Evolutionary conservation across 2,329 filamentous ascomycete species (phyloP).

Genomic region (Neurospora sp.): DNA sequence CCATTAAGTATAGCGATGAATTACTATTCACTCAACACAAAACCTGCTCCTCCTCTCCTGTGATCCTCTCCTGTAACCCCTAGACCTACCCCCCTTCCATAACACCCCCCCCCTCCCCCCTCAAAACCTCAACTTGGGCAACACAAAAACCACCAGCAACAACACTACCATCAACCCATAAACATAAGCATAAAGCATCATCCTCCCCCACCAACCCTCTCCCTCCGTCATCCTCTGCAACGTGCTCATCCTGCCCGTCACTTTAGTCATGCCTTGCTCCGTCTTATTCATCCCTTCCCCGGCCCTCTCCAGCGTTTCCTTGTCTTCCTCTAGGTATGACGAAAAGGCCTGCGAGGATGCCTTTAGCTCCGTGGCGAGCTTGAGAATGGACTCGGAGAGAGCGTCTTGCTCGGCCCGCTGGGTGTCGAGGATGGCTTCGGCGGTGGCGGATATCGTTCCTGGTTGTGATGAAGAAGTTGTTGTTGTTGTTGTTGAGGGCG

Average conservation of each 20-base stretch:
- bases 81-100: background rate
- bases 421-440: conserved; percentile 65
- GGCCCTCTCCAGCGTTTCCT: conserved; percentile 61
- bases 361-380: conserved; percentile 71
- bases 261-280: conserved; percentile 64
- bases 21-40: background rate
- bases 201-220: conserved; percentile 74
- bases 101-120: background rate
- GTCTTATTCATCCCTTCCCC: conserved; percentile 69
- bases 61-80: too few species aligned
- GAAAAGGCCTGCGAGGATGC: conserved; percentile 64
- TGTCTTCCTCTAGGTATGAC: conserved; percentile 59
- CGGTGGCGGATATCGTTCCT: conserved; percentile 33
- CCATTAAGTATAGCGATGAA: background rate
- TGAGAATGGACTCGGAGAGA: conserved; percentile 71
- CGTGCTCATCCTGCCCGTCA: conserved; percentile 66
- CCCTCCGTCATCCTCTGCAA: conserved; percentile 77
- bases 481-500: conserved; percentile 13
- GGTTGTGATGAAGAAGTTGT: conserved; percentile 19
- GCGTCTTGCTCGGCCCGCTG: conserved; percentile 75
- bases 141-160: conserved; percentile 70
- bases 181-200: conserved; percentile 79
- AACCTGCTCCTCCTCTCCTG: background rate
- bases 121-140: conserved; percentile 82
- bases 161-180: conserved; percentile 71